Evolutionary conservation across 2,329 filamentous ascomycete genomes (phyloP), one percentile per base, ranked within the genome.

Genomic region (Verticillium tricorpus): DNA sequence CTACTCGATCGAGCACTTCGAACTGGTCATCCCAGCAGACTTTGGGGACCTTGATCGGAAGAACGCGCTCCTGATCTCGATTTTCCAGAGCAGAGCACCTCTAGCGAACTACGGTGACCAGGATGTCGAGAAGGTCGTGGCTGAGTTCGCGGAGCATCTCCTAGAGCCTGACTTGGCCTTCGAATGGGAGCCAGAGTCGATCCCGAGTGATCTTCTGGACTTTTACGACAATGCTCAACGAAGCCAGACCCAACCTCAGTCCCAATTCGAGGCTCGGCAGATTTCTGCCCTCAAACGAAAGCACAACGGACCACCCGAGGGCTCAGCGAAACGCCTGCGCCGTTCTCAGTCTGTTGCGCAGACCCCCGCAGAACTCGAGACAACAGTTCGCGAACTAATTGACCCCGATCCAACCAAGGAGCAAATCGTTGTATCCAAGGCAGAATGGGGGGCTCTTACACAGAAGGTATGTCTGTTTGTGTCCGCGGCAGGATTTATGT

Each of bases 1-100:
- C 2, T 78, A 81, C 64, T 82, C 83, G 1, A 78, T 86, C 40
- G 84, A 87, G 69, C 85, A 87, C 62, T 76, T 86, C 52, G 79
- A 81, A 61, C 71, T 81, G 57, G 74, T 78, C 17, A 72, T 85
- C 31, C 73, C 75, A 1, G 70, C 74, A 2, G 66, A 70, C 5
- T 64, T 78, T 58, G 71, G 76, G n/a, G 64, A 69, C 0, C 61
- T 84, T 6, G 82, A 85, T 65, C 77, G 79, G 17, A 82, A 80
- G 62, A 82, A 78, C 59, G 75, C 77, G 2, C 71, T 81, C 1
- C 66, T 80, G 31, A 66, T 72, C 22, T 70, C 71, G 45, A 62
- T 74, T 22, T 69, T 68, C 9, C 71, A 70, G 56, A 71, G 71
- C 34, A 72, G 70, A 67, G 67, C 64, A 31, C 68, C 69, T 15